Evolutionary conservation across 1,284 basidiomycete species (phyloP), one percentile per base, ranked within the genome.

Genomic region (Austroboletus novae-zelandiae): DNA sequence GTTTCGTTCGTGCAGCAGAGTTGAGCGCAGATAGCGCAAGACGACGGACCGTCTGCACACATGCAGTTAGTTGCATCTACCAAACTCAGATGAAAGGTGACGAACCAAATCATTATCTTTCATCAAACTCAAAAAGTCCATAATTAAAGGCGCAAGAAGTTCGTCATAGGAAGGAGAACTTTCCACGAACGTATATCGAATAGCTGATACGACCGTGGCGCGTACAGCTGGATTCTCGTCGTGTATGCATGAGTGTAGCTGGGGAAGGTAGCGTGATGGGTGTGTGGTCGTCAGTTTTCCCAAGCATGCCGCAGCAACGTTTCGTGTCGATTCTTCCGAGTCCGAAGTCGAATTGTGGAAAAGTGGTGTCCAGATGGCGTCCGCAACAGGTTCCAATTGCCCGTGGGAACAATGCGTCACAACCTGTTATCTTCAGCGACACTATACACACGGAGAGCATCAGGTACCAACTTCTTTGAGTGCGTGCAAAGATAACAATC

Each of bases 131-230:
- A 98, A 77, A 75, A 98, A 98, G 65, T 96, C 91, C 59, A 93
- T 84, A 48, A 98, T 81, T 32, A 92, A 71, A 1, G 91, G 86
- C 17, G 89, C 83, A 52, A 98, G 83, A 27, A 94, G 74, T 64
- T 95, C 93, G 62, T 98, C 95, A 64, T 94, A 95, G 0, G 86
- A 78, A 27, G 81, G 79, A 1, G 86, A 81, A 4, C 86, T 86
- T 64, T 98, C 95, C 25, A 89, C 92, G 58, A 99, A 94, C 0
- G 95, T 97, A 67, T 98, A 98, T 15, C 97, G 84, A 57, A 98
- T 88, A 1, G 96, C 93, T 6, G 95, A 91, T 9, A 97, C 86
- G 42, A 97, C 94, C 4, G 94, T 92, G 0, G 94, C 94, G 27
- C 94, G 81, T 15, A 89, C 81, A 15, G 86, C 78, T 2, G 85